phyloP scores from a whole-genome alignment of 2,329 filamentous ascomycete species.

The Aspergillus costaricaensis region DNA sequence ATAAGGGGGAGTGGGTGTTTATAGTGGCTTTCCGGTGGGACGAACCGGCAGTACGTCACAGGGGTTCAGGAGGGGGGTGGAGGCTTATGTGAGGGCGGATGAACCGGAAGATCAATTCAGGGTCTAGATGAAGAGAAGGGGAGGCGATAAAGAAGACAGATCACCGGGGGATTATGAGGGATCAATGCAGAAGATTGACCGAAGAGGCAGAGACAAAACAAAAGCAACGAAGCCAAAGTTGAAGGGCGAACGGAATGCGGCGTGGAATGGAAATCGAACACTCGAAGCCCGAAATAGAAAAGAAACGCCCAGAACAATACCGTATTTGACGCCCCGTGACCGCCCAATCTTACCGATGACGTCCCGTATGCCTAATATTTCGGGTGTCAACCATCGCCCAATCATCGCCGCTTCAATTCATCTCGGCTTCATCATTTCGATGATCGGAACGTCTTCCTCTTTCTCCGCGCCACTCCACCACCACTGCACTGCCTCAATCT shows the following conservation, averaged over 20 bases:
- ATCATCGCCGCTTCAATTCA: background rate
- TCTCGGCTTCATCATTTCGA: background rate
- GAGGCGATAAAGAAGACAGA: background rate
- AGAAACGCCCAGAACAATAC: background rate
- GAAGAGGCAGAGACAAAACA: background rate
- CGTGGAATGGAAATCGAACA: background rate
- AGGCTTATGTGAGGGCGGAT: background rate
- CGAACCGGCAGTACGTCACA: conserved; percentile 17
- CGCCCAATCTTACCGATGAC: background rate
- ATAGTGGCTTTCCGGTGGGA: conserved; percentile 9
- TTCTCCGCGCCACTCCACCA: background rate
- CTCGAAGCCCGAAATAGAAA: no score
- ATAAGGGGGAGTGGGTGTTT: conserved; percentile 7
- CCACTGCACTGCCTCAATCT: background rate
- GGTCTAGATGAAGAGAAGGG: conserved; percentile 3
- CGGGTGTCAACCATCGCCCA: background rate
- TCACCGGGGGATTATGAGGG: background rate
- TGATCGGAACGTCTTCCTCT: background rate
- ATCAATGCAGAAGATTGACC: background rate
- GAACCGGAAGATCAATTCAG: background rate
- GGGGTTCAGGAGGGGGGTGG: background rate
- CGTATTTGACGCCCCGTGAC: background rate
- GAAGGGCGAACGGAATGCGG: background rate
- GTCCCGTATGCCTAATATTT: background rate
- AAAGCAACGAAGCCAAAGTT: background rate